These are phyloP conservation scores for Dillenia suffruticosa DNA, from an alignment of 164 flowering plant species.

Conservation along the genomic window DNA sequence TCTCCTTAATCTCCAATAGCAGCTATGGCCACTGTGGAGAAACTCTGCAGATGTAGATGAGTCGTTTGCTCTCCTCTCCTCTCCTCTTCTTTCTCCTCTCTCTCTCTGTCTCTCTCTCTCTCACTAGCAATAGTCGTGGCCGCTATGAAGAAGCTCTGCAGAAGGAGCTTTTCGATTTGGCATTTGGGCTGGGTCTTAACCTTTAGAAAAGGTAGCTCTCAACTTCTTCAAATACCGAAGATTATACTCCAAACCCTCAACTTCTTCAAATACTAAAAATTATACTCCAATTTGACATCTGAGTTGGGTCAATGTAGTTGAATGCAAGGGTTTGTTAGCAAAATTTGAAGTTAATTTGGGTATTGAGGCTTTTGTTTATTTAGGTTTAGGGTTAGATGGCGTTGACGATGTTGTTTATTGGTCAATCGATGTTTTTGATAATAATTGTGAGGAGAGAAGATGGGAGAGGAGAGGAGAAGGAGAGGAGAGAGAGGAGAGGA, in stretches of 20 bases:
- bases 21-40: too few species aligned
- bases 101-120: too few species aligned
- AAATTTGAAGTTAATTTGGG: slow-evolving; percentile 32
- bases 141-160: too few species aligned
- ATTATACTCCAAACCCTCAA: too few species aligned
- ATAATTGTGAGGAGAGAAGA: slow-evolving; percentile 28
- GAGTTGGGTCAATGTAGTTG: slow-evolving; percentile 68
- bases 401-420: slow-evolving; percentile 65
- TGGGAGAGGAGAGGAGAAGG: slow-evolving; percentile 37
- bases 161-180: too few species aligned
- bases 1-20: too few species aligned
- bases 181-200: too few species aligned
- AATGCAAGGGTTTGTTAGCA: slow-evolving; percentile 39
- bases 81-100: too few species aligned
- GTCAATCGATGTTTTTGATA: slow-evolving; percentile 67
- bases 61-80: too few species aligned
- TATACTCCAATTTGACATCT: slow-evolving; percentile 53
- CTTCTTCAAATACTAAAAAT: slow-evolving; percentile 19
- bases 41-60: too few species aligned
- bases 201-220: slow-evolving; percentile 64
- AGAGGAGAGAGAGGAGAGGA: too few species aligned
- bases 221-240: slow-evolving; percentile 24
- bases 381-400: slow-evolving; percentile 40
- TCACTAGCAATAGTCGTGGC: too few species aligned
- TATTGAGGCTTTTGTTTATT: slow-evolving; percentile 56